phyloP scores from a whole-genome alignment of 2,329 filamentous ascomycete species.

The Penicillium sp. region DNA sequence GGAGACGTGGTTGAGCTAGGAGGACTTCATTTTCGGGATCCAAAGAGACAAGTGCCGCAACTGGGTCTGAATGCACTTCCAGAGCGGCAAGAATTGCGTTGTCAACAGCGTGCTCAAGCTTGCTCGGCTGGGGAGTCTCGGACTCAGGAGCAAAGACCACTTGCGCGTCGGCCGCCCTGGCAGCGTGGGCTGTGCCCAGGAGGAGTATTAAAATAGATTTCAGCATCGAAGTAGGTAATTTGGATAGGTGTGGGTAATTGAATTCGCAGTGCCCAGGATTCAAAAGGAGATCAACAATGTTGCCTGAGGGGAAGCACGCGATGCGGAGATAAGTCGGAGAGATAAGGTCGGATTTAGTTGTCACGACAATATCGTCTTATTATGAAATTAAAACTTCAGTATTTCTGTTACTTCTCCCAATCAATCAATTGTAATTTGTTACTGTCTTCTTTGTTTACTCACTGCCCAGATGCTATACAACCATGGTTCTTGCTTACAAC shows the following conservation, averaged over 20 bases:
- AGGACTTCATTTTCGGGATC: neutral
- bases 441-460: too few relatives aligned
- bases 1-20: constrained; percentile 4
- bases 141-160: neutral
- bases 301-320: neutral
- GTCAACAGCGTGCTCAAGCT: constrained; percentile 1
- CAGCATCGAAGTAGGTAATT: neutral
- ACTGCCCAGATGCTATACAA: too few relatives aligned
- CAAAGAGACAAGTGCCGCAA: constrained; percentile 1
- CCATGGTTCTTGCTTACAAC: too few relatives aligned
- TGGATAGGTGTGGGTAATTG: neutral
- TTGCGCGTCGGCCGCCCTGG: neutral
- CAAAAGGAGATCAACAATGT: neutral
- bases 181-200: neutral
- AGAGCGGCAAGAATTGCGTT: constrained; percentile 3
- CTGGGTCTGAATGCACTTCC: constrained; percentile 4
- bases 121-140: neutral
- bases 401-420: too few relatives aligned
- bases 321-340: neutral
- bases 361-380: neutral
- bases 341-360: neutral
- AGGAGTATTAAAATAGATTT: neutral
- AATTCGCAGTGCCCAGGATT: neutral
- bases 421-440: too few relatives aligned
- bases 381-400: too few relatives aligned